These are phyloP conservation scores for Mucor irregularis DNA, from an alignment of 371 early-diverging fungal species.

Conservation along the genomic window DNA sequence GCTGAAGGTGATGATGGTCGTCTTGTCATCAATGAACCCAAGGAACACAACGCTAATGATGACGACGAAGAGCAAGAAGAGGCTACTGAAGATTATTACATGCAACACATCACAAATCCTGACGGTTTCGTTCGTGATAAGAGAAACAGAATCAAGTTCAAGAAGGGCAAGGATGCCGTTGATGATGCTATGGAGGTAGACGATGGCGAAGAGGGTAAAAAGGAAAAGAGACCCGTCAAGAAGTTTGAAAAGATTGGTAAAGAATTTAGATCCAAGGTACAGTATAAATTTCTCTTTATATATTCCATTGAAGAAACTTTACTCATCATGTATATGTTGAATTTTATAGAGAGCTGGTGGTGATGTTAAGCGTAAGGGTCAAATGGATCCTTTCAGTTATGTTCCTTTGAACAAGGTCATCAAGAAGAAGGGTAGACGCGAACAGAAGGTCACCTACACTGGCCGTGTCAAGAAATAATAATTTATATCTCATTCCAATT, in stretches of 20 bases:
- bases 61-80: slow-evolving; percentile 45
- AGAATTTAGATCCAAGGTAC: slow-evolving; percentile 67
- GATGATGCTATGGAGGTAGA: slow-evolving; percentile 56
- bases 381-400: slow-evolving; percentile 95
- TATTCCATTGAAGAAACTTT: background rate
- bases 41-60: slow-evolving; percentile 35
- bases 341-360: slow-evolving; percentile 77
- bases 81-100: slow-evolving; percentile 78
- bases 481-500: background rate
- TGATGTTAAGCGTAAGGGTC: slow-evolving; percentile 87
- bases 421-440: slow-evolving; percentile 51
- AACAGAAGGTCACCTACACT: slow-evolving; percentile 44
- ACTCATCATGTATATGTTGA: background rate
- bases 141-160: slow-evolving; percentile 87
- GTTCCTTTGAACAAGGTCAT: slow-evolving; percentile 77
- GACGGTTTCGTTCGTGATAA: slow-evolving; percentile 86
- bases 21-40: slow-evolving; percentile 74
- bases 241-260: slow-evolving; percentile 47
- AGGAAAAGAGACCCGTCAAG: slow-evolving; percentile 23
- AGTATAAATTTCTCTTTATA: background rate
- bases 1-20: slow-evolving; percentile 74
- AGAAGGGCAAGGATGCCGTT: slow-evolving; percentile 62
- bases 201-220: slow-evolving; percentile 49
- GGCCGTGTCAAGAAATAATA: slow-evolving; percentile 45
- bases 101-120: slow-evolving; percentile 74